Conservation (phyloP, 2,329 filamentous ascomycete species). For the Neonectria punicea region DNA sequence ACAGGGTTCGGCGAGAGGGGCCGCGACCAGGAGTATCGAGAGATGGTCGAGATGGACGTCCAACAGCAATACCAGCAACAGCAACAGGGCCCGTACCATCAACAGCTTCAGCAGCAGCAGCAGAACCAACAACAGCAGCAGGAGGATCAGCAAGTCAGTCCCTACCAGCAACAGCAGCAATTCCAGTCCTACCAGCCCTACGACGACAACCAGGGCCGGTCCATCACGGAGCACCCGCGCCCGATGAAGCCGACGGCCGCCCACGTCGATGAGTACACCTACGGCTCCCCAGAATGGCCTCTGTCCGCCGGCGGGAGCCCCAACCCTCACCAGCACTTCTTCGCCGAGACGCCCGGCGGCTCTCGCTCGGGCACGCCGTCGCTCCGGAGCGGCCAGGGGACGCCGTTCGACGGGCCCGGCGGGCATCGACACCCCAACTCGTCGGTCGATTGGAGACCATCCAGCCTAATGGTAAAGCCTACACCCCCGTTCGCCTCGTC, state of each 20-base stretch:
- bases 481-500: constrained; percentile 22
- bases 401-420: constrained; percentile 32
- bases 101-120: constrained; percentile 22
- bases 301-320: constrained; percentile 38
- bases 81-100: constrained; percentile 38
- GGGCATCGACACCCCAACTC: constrained; percentile 33
- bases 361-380: constrained; percentile 44
- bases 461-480: constrained; percentile 43
- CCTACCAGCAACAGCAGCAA: constrained; percentile 31
- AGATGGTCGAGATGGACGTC: constrained; percentile 50
- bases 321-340: constrained; percentile 36
- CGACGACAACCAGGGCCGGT: constrained; percentile 43
- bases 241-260: constrained; percentile 31
- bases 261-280: constrained; percentile 38
- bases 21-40: constrained; percentile 44
- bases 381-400: constrained; percentile 40
- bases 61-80: constrained; percentile 43
- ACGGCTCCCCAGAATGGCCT: constrained; percentile 40
- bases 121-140: constrained; percentile 20
- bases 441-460: constrained; percentile 45
- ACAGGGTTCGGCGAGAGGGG: constrained; percentile 35
- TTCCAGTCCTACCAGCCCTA: constrained; percentile 17
- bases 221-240: constrained; percentile 41
- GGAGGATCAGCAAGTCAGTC: not conserved
- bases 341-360: constrained; percentile 36